Conservation (phyloP, 1,139 yeast genomes). For the Candida mesenterica region DNA sequence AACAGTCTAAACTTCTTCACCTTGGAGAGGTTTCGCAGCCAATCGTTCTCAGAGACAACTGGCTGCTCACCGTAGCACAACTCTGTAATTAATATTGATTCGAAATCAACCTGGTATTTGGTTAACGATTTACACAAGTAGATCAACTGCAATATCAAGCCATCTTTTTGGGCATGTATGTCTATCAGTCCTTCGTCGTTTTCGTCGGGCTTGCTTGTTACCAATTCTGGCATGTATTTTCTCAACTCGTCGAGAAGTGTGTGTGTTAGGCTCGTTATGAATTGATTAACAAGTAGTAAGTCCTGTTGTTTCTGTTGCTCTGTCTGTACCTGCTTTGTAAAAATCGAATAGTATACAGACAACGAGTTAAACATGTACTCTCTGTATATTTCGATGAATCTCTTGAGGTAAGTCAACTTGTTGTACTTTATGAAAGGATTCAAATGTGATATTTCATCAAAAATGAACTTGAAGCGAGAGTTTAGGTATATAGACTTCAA, state of each 20-base stretch:
- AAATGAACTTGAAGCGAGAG: slow-evolving; percentile 59
- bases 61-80: slow-evolving; percentile 21
- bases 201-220: slow-evolving; percentile 12
- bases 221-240: slow-evolving; percentile 27
- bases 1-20: slow-evolving; percentile 31
- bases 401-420: slow-evolving; percentile 67
- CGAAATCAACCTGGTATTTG: slow-evolving; percentile 68
- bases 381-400: slow-evolving; percentile 79
- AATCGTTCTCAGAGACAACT: slow-evolving; percentile 32
- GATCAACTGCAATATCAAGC: slow-evolving; percentile 67
- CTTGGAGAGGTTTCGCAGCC: slow-evolving; percentile 37
- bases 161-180: slow-evolving; percentile 49
- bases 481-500: slow-evolving; percentile 51
- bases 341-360: slow-evolving; percentile 63
- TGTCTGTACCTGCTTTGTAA: slow-evolving; percentile 25
- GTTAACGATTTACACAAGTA: slow-evolving; percentile 76
- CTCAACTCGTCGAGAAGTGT: slow-evolving; percentile 28
- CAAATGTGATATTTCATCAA: slow-evolving; percentile 56
- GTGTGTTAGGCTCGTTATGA: slow-evolving; percentile 31
- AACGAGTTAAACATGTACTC: slow-evolving; percentile 77
- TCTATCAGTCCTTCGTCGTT: slow-evolving; percentile 34
- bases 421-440: slow-evolving; percentile 50
- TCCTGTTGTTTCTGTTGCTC: slow-evolving; percentile 19
- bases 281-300: slow-evolving; percentile 29
- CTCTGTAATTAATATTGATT: slow-evolving; percentile 41